Base-by-base conservation (phyloP, 225 moss, liverwort and hornwort genomes). In the Marchantia paleacea region DNA sequence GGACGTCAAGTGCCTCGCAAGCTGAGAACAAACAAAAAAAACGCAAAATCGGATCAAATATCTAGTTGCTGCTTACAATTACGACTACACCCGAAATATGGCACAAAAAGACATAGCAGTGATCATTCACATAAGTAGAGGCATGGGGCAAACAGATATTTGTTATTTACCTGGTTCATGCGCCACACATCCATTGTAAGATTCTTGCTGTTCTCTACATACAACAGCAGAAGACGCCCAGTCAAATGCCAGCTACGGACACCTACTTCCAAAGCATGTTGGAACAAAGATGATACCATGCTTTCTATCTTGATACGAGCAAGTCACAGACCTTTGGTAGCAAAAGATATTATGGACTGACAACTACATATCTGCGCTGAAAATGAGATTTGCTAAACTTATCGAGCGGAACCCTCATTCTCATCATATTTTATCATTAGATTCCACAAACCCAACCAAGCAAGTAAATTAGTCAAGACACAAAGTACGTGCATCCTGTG, bases 181-280 rank as follows among this genome's bases (percentile, higher is more conserved):
- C 97, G 95, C 97, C 97, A 97, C 82, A 91, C 91, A 80, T 97
- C 97, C 79, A 90, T 92, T 11, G 92, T 92, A 76, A 97, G 85
- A 86, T 97, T 97, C 86, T 97, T 97, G 88, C 95, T 97, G 87
- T 97, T 95, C 86, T 97, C 97, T 94, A 88, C 81, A 76, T 4
- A 49, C 22, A n/a, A 69, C 16, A 63, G 50, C 1, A 53, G 52
- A 11, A 16, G 15, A 77, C 61, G 66, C 25, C 64, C 78, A 28
- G 51, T 78, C 50, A 67, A 63, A 61, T 13, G 18, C 47, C n/a
- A 54, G 26, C 0, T 57, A 31, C 16, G 8, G 10, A 5, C 14
- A 57, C 39, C 28, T 18, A 57, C 50, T 72, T 18, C 22, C 24
- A 8, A 10, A 15, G 3, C 19, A 20, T 49, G 20, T 49, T 53